Evolutionary conservation across 2,329 filamentous ascomycete genomes (phyloP), one percentile per base, ranked within the genome.

Genomic region (Colletotrichum cordylinicola): DNA sequence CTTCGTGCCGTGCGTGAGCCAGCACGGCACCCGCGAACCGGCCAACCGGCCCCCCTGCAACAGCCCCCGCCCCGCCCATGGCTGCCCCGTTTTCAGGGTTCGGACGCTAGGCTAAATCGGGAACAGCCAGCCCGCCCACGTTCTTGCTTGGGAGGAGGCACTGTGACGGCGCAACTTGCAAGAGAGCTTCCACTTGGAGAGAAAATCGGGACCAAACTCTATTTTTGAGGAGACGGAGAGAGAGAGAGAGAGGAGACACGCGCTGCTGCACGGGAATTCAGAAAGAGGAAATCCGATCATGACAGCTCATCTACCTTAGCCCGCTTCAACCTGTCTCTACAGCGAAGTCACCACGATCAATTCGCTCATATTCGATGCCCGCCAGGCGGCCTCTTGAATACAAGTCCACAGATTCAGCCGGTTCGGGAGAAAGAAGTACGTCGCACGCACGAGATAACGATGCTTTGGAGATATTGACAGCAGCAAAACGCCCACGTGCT

Each of bases 401-500:
- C 29, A 61, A 58, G 27, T 27, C n/a, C 18, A 35, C 31, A 31
- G 18, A 8, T 29, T n/a, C 29, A 8, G 52, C 43, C 27, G 48
- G 52, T 61, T 39, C 48, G 60, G 62, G 62, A 9, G 24, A 29
- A 56, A 15, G 69, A 18, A 39, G 10, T 39, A 18, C 31, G 29
- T 31, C 8, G n/a, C 7, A 35, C 29, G 33, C 31, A 24, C n/a
- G 31, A 24, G 21, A 24, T 5, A 33, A 31, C 13, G 24, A 24
- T 18, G 6, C 29, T 2, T 31, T 48, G 43, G 18, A 48, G 48
- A 60, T 2, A 48, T 15, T 52, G 21, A 55, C 37, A 35, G 61
- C 37, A 66, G 35, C 39, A 29, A 18, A 73, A 35, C 48, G 64
- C 69, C 69, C 73, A 73, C 73, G 69, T 75, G 73, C 73, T 75